These are phyloP conservation scores for Penicillium turbatum DNA, from an alignment of 495 filamentous ascomycete genomes.

Conservation along the genomic window DNA sequence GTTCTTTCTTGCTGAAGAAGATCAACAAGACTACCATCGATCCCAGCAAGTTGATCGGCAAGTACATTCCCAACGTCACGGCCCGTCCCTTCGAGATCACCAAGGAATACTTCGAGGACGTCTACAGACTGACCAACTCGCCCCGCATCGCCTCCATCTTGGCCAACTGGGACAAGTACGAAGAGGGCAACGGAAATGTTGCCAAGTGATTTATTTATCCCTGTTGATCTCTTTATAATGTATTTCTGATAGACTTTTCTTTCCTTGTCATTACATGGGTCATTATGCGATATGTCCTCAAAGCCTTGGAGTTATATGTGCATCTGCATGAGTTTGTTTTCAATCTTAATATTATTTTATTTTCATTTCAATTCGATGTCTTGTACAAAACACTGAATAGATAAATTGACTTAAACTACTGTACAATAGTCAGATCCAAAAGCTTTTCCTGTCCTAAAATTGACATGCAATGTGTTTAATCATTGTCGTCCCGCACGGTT, in stretches of 20 bases:
- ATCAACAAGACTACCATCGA: constrained; percentile 98
- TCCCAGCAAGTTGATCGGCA: constrained; percentile 90
- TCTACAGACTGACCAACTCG: constrained; percentile 87
- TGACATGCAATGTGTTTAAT: not conserved
- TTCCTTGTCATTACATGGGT: constrained; percentile 9
- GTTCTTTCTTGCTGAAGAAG: constrained; percentile 96
- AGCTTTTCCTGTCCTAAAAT: not conserved
- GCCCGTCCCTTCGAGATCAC: constrained; percentile 91
- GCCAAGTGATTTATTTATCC: constrained; percentile 12
- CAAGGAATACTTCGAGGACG: constrained; percentile 99
- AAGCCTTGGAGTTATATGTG: constrained; percentile 8
- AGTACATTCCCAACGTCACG: constrained; percentile 99
- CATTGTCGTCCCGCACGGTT: constrained; percentile 50
- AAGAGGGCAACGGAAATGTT: constrained; percentile 39
- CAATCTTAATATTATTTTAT: not conserved
- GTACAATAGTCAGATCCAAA: too few species aligned
- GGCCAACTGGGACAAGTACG: constrained; percentile 76
- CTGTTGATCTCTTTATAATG: constrained; percentile 23
- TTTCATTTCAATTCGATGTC: not conserved
- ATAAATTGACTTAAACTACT: too few species aligned
- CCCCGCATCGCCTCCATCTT: constrained; percentile 87
- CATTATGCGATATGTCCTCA: constrained; percentile 31
- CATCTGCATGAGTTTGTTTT: constrained; percentile 10
- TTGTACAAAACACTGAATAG: not conserved
- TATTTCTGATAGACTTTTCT: constrained; percentile 23